Evolutionary conservation across 768 basidiomycete genomes (phyloP).

Genomic region (Termitomyces sp.): DNA sequence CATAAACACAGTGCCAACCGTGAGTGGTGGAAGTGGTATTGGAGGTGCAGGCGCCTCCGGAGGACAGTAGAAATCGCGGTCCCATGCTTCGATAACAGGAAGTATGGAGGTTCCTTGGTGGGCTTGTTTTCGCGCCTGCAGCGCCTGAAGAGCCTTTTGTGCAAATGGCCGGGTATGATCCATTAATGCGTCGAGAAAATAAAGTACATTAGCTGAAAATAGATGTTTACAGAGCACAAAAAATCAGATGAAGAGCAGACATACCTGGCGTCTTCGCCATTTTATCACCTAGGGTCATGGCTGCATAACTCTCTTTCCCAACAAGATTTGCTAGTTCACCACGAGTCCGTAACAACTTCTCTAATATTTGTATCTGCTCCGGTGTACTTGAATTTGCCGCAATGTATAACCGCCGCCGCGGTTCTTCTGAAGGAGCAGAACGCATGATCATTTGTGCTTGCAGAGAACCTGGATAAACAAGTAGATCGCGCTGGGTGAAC

Average conservation of each 20-base stretch:
- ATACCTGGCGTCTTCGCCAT: constrained; percentile 94
- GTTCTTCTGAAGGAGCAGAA: constrained; percentile 79
- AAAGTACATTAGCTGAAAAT: constrained; percentile 69
- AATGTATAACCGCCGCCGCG: constrained; percentile 76
- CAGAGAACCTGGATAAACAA: constrained; percentile 79
- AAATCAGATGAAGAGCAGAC: constrained; percentile 11
- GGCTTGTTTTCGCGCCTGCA: constrained; percentile 67
- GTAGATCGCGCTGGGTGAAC: constrained; percentile 68
- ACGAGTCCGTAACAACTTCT: constrained; percentile 67
- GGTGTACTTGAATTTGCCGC: constrained; percentile 73
- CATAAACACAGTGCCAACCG: constrained; percentile 87
- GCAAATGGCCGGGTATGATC: constrained; percentile 79
- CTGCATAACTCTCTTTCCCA: constrained; percentile 80
- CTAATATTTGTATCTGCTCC: constrained; percentile 72
- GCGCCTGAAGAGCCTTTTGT: constrained; percentile 59
- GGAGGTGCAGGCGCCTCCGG: constrained; percentile 73
- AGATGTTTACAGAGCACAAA: background rate
- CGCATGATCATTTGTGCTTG: constrained; percentile 94
- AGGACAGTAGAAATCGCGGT: constrained; percentile 89
- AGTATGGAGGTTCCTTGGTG: constrained; percentile 53
- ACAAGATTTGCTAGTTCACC: constrained; percentile 81
- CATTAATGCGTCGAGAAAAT: constrained; percentile 79
- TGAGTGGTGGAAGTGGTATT: constrained; percentile 66
- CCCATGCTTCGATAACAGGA: constrained; percentile 89
- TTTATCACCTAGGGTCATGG: constrained; percentile 87